Conservation (phyloP, 306 rosid species). For the Sindora glabra region DNA sequence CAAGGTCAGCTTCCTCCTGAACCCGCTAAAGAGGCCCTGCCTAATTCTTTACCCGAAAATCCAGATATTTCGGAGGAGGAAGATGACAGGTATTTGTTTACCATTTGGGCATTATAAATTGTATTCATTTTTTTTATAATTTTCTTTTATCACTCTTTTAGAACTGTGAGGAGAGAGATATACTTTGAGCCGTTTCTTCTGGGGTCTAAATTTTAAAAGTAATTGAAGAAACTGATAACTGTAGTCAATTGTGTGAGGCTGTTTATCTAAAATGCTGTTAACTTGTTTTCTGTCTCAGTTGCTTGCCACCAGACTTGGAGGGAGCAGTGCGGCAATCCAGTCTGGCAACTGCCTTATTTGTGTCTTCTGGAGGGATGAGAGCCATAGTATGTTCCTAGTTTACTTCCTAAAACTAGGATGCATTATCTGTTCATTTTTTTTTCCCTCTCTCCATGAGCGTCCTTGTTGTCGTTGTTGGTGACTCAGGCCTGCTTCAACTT, state of each 20-base stretch:
- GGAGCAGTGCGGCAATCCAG: constrained; percentile 91
- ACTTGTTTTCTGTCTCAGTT: constrained; percentile 42
- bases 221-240: too few species aligned
- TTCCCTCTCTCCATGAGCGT: too few species aligned
- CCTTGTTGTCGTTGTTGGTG: too few species aligned
- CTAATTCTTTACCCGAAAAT: constrained; percentile 19
- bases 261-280: not conserved
- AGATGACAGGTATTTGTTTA: constrained; percentile 64
- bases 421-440: not conserved
- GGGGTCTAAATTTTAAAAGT: too few species aligned
- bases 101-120: too few species aligned
- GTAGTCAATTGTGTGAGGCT: not conserved
- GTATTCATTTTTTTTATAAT: not conserved
- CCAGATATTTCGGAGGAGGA: constrained; percentile 32
- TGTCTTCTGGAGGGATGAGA: constrained; percentile 88
- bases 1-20: constrained; percentile 39
- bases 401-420: not conserved
- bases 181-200: too few species aligned
- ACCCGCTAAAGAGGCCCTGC: constrained; percentile 15
- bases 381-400: constrained; percentile 56
- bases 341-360: constrained; percentile 59
- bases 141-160: not conserved
- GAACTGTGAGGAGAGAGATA: too few species aligned
- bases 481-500: not conserved
- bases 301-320: constrained; percentile 88